A percentile compares a stretch with the other conserved stretches of the same genome.
These are phyloP conservation scores for Hypoxylon sp. DNA, from an alignment of 2,329 filamentous ascomycete genomes.

Conservation along the genomic window DNA sequence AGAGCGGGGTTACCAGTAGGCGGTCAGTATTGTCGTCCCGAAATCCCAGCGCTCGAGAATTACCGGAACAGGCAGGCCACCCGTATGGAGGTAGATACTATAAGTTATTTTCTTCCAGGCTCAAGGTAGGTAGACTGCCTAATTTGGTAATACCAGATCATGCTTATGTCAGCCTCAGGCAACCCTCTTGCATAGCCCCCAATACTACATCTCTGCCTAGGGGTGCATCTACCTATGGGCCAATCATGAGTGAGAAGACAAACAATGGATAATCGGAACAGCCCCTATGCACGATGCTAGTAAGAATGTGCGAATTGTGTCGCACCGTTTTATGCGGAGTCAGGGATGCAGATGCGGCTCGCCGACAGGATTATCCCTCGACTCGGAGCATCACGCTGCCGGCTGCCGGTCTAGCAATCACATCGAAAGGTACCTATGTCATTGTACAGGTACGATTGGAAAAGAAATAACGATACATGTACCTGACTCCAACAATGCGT, in stretches of 20 bases:
- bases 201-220: neutral
- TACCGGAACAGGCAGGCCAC: too few relatives aligned
- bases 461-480: neutral
- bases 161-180: too few relatives aligned
- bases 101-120: too few relatives aligned
- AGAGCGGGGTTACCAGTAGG: constrained; percentile 16
- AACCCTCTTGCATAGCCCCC: constrained; percentile 15
- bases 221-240: neutral
- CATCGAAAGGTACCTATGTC: neutral
- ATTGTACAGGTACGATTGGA: neutral
- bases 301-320: constrained; percentile 1
- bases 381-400: constrained; percentile 7
- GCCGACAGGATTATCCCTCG: constrained; percentile 1
- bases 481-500: neutral
- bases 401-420: constrained; percentile 2
- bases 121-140: too few relatives aligned
- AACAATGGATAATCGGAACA: neutral
- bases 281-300: neutral
- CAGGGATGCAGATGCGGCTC: constrained; percentile 8
- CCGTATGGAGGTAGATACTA: too few relatives aligned
- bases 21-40: too few relatives aligned
- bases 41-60: too few relatives aligned
- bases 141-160: too few relatives aligned
- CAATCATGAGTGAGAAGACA: constrained; percentile 3
- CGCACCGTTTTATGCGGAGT: constrained; percentile 2